Conservation (phyloP, 352 stramenopile species). For the Globisporangium paddicum region DNA sequence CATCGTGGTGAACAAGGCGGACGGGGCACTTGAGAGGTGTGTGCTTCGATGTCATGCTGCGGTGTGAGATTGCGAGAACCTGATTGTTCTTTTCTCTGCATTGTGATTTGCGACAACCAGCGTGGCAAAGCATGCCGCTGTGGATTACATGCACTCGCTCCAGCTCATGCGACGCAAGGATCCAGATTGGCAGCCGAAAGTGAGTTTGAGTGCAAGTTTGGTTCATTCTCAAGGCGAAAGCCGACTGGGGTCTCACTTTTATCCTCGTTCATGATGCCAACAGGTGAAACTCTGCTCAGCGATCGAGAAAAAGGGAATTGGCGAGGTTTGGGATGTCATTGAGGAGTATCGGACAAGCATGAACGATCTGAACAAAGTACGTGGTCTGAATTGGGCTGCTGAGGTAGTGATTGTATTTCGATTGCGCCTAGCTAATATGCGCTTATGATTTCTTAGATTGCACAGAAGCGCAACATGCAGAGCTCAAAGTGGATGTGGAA, state of each 20-base stretch:
- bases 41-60: neutral
- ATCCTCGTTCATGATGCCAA: neutral
- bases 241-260: neutral
- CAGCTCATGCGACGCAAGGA: slow-evolving; percentile 81
- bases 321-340: slow-evolving; percentile 66
- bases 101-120: slow-evolving; percentile 17
- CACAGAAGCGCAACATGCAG: slow-evolving; percentile 60
- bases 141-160: slow-evolving; percentile 80
- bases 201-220: slow-evolving; percentile 9
- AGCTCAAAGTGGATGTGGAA: slow-evolving; percentile 84
- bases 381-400: neutral
- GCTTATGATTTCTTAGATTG: slow-evolving; percentile 28
- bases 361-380: slow-evolving; percentile 49
- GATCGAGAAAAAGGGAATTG: slow-evolving; percentile 58
- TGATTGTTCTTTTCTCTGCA: neutral
- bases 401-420: neutral
- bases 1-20: slow-evolving; percentile 97
- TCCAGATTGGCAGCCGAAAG: slow-evolving; percentile 73
- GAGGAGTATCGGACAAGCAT: slow-evolving; percentile 58
- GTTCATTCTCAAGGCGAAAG: too few species aligned
- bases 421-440: neutral
- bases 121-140: slow-evolving; percentile 60
- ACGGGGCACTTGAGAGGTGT: slow-evolving; percentile 81
- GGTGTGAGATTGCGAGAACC: neutral
- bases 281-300: slow-evolving; percentile 73